Conservation (phyloP, 2,329 filamentous ascomycete species). For the Volutella citrinella region DNA sequence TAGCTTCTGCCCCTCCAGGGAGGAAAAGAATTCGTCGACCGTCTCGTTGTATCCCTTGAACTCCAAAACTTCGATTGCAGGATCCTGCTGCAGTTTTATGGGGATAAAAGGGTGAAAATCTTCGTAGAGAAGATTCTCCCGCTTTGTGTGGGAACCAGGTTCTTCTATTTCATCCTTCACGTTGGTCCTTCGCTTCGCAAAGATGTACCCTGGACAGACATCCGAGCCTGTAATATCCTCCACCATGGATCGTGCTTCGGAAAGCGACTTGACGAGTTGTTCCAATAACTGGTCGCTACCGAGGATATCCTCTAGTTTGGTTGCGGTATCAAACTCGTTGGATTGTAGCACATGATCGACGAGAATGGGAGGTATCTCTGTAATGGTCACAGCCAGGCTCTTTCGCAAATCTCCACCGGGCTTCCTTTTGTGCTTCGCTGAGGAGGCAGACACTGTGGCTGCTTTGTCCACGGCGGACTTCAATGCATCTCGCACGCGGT, state of each 20-base stretch:
- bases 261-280: constrained; percentile 64
- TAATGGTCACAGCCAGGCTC: constrained; percentile 78
- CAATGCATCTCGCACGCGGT: constrained; percentile 68
- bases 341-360: constrained; percentile 80
- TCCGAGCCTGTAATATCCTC: constrained; percentile 65
- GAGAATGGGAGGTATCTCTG: constrained; percentile 82
- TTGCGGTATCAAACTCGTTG: constrained; percentile 65
- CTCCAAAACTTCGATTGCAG: constrained; percentile 65
- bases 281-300: constrained; percentile 62
- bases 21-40: constrained; percentile 96
- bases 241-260: constrained; percentile 68
- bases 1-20: constrained; percentile 88
- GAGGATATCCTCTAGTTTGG: constrained; percentile 67
- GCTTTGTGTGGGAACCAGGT: constrained; percentile 33
- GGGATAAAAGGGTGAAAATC: constrained; percentile 95
- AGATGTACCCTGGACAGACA: constrained; percentile 77
- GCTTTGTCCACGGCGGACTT: constrained; percentile 61
- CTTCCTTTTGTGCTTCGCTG: constrained; percentile 71
- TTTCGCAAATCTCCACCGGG: constrained; percentile 73
- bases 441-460: constrained; percentile 38
- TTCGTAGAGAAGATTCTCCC: constrained; percentile 69
- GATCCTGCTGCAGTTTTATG: constrained; percentile 69
- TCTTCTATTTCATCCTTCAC: constrained; percentile 26
- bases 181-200: constrained; percentile 61
- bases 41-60: constrained; percentile 88